Base-by-base conservation (phyloP, 257 asterid species). In the Nicotiana sylvestris region DNA sequence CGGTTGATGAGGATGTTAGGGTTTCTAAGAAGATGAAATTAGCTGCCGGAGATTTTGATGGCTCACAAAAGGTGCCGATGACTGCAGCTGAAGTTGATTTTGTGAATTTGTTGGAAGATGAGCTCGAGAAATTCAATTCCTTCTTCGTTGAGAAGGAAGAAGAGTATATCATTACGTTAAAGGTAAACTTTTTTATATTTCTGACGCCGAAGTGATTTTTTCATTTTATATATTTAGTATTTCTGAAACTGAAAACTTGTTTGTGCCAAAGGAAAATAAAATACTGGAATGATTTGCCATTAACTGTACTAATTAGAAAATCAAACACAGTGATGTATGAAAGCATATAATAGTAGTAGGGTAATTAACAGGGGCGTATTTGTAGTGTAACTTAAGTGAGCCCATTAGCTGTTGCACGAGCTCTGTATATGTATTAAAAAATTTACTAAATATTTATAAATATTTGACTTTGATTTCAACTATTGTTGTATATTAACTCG, bases 121-220 rank as follows among this genome's bases (percentile, higher is more conserved):
- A 95, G 90, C 90, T 95, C 5, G 98, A 95, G 95, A 95, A 95
- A 84, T 95, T 95, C 56, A 95, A 95, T 82, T 68, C 94, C 2
- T 95, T 95, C 86, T 95, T 95, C 53, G 94, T 91, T 32, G 98
- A 95, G 91, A 88, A 93, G 43, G 98, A 95, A 85, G 98, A 95
- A 87, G 98, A 95, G 68, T 93, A 90, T 74, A 93, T 95, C 81
- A 95, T 95, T 81, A 83, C 91, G 87, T 90, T 95, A 77, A 95
- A 95, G 97, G 96, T 92, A 86, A 43, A 60, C 58, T 46, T 17
- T 18, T 13, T 66, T 1, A 1, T 3, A 0, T 39, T 18, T 25
- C 21, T 56, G 1, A 6, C 68, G 18, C 13, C 4, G 39, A 17
- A 39, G 37, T 68, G 10, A 29, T 10, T 25, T 39, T 1, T 70